Evolutionary conservation across 495 filamentous ascomycete species (phyloP), one percentile per base, ranked within the genome.

Genomic region (Neurospora sp.): DNA sequence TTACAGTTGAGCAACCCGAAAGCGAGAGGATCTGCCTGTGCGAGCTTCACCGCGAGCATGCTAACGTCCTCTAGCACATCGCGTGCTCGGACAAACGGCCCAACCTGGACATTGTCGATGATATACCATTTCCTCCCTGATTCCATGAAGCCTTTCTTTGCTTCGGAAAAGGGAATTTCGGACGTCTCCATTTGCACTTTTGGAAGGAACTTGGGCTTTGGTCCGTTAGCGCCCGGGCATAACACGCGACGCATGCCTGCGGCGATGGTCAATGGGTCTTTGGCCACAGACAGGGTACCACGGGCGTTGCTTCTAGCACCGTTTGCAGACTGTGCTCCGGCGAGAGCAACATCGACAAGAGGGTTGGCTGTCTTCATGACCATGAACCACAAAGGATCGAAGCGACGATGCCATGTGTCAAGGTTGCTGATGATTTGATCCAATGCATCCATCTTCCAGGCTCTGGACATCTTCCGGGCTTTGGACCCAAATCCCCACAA

Each of bases 341-440:
- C 68, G 46, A 76, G 69, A 11, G 42, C 71, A 39, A 73, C 48
- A 68, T 85, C 83, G 39, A 84, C 74, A 11, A 68, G 39, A 0
- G 77, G 72, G 68, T 76, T 76, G 8, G 72, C 71, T 22, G 82
- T 82, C 39, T 74, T 77, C 48, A 81, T 75, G 41, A 86, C 75
- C 16, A 86, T 74, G 39, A 83, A 82, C 83, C 83, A 87, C 5
- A 79, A 72, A 8, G 78, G 81, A 40, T 84, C 79, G 27, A 78
- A 78, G 22, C 74, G 76, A 0, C 69, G 48, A 69, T 83, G 81
- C 85, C 85, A 87, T 37, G 73, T 78, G 37, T 85, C 83, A 4
- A 85, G 71, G 1, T 81, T 79, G 8, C 73, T 40, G 35, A 85
- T 80, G n/a, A 77, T 74, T 38, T 78, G 75, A 22, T 78, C 78